Percentiles rank a stretch among this genome's conserved stretches.
These are phyloP conservation scores for Zygoascus sp. DNA, from an alignment of 1,139 yeast species.

Conservation along the genomic window DNA sequence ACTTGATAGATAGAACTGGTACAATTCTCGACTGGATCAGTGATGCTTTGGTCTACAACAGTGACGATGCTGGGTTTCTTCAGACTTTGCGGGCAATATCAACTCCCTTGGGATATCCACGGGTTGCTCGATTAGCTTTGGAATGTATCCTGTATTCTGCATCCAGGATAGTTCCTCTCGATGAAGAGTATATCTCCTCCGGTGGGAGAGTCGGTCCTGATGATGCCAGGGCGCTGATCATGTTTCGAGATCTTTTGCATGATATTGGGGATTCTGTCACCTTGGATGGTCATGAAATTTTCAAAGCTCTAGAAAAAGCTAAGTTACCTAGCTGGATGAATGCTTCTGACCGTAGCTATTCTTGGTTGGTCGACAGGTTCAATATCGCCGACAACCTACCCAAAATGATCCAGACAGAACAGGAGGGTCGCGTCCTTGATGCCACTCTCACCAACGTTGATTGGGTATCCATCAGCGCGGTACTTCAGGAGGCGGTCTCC, in stretches of 20 bases:
- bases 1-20: slow-evolving; percentile 28
- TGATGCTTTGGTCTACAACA: slow-evolving; percentile 35
- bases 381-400: slow-evolving; percentile 17
- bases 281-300: slow-evolving; percentile 17
- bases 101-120: slow-evolving; percentile 32
- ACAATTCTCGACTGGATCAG: slow-evolving; percentile 31
- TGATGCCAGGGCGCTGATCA: slow-evolving; percentile 23
- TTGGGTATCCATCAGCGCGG: slow-evolving; percentile 27
- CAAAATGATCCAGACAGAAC: slow-evolving; percentile 11
- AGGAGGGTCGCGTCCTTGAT: slow-evolving; percentile 16
- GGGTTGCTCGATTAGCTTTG: slow-evolving; percentile 56
- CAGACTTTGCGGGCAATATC: slow-evolving; percentile 27
- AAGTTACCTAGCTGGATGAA: slow-evolving; percentile 15
- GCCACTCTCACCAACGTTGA: slow-evolving; percentile 26
- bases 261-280: slow-evolving; percentile 28
- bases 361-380: slow-evolving; percentile 21
- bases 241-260: slow-evolving; percentile 25
- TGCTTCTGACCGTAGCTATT: slow-evolving; percentile 14
- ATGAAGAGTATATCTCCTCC: slow-evolving; percentile 22
- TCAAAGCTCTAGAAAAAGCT: slow-evolving; percentile 15
- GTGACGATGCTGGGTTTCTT: slow-evolving; percentile 32
- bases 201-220: slow-evolving; percentile 23
- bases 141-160: slow-evolving; percentile 51
- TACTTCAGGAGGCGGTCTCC: slow-evolving; percentile 24
- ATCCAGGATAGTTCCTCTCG: slow-evolving; percentile 26